These are phyloP conservation scores for Thraustochytrium sp. DNA, from an alignment of 352 stramenopile species.

Conservation along the genomic window DNA sequence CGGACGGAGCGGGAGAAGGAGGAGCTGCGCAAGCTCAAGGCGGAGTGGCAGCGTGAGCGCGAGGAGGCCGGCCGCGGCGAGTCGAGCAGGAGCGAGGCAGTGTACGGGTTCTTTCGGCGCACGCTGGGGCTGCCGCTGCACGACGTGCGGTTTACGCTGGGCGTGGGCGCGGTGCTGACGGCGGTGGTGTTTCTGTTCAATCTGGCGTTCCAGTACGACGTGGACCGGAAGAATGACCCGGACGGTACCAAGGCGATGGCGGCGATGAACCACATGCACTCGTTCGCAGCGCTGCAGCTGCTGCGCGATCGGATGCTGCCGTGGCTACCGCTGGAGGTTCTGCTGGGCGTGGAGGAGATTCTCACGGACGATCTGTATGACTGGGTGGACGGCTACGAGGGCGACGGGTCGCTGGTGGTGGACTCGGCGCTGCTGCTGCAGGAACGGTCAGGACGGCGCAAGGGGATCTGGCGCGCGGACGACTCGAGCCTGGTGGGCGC, in stretches of 20 bases:
- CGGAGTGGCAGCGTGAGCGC: no score
- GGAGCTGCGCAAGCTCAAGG: no score
- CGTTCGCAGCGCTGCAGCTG: background rate
- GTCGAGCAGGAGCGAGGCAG: no score
- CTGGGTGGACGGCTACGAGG: background rate
- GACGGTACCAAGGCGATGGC: background rate
- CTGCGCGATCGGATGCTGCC: background rate
- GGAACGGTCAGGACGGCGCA: background rate
- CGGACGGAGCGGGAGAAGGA: no score
- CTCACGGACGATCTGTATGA: constrained; percentile 6
- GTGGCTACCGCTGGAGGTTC: background rate
- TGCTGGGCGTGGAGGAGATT: background rate
- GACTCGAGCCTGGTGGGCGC: background rate
- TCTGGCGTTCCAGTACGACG: constrained; percentile 16
- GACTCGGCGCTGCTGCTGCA: background rate
- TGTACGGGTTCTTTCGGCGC: no score
- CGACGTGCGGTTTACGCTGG: constrained; percentile 8
- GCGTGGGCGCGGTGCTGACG: background rate
- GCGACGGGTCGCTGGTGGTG: background rate
- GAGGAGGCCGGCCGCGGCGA: no score
- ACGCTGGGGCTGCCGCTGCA: constrained; percentile 8
- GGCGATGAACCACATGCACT: background rate
- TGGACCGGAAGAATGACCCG: constrained; percentile 5
- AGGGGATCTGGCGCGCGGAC: background rate
- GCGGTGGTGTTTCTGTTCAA: background rate